phyloP scores from a whole-genome alignment of 148 eudicot genomes.

The Rhododendron simsii region DNA sequence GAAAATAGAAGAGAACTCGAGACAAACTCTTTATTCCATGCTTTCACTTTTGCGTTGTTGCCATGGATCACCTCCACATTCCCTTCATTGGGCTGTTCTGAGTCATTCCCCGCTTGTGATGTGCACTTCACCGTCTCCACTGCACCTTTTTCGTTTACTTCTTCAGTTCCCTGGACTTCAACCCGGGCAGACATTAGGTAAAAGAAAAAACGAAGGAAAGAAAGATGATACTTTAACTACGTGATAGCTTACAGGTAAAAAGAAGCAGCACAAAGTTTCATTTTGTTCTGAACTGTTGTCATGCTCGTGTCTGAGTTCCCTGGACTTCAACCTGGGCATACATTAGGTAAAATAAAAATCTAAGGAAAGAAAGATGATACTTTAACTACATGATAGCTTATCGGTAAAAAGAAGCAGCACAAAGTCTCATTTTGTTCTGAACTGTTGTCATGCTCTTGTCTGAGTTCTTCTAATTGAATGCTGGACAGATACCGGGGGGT shows the following conservation, averaged over 20 bases:
- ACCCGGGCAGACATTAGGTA: no score
- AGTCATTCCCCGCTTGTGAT: not conserved
- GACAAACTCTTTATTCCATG: not conserved
- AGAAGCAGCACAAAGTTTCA: not conserved
- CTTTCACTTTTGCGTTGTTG: not conserved
- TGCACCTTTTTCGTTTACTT: not conserved
- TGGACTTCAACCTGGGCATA: no score
- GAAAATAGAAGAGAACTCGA: not conserved
- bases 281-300: not conserved
- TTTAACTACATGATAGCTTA: no score
- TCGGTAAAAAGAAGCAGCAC: not conserved
- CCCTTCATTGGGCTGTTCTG: not conserved
- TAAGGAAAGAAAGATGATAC: not conserved
- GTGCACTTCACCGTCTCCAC: not conserved
- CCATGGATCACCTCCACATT: not conserved
- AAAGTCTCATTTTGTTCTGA: not conserved
- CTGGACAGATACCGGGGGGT: not conserved
- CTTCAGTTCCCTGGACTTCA: not conserved
- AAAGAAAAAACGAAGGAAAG: no score
- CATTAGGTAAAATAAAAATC: no score
- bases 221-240: not conserved
- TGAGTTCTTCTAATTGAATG: not conserved
- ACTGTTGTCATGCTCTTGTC: not conserved
- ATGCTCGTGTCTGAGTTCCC: not conserved
- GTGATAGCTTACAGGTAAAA: not conserved